A percentile compares a stretch with the other conserved stretches of the same genome.
Evolutionary conservation across 2,329 filamentous ascomycete species (phyloP).

Genomic region (Aspergillus persii): DNA sequence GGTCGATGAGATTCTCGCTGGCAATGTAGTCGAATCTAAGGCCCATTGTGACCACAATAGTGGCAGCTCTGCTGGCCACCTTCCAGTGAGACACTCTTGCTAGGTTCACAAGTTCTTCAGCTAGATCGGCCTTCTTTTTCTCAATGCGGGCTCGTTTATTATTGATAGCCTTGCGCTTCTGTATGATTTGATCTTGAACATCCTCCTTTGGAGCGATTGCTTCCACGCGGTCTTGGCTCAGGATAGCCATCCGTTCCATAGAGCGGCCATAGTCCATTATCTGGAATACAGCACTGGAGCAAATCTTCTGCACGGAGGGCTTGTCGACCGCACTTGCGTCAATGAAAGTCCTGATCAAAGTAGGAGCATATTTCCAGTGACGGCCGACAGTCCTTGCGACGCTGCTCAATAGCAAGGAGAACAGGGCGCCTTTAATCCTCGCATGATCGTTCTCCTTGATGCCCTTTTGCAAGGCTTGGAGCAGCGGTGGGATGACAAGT

Average conservation of each 20-base stretch:
- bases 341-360: slow-evolving; percentile 87
- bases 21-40: slow-evolving; percentile 89
- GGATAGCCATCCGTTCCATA: slow-evolving; percentile 79
- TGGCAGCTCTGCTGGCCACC: slow-evolving; percentile 82
- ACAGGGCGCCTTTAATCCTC: slow-evolving; percentile 91
- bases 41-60: slow-evolving; percentile 86
- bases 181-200: slow-evolving; percentile 53
- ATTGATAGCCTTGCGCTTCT: slow-evolving; percentile 71
- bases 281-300: slow-evolving; percentile 75
- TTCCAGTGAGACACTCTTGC: slow-evolving; percentile 91
- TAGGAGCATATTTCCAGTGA: slow-evolving; percentile 92
- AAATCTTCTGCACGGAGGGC: slow-evolving; percentile 87
- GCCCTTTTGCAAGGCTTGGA: slow-evolving; percentile 74
- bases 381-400: slow-evolving; percentile 81
- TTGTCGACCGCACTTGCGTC: slow-evolving; percentile 88
- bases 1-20: slow-evolving; percentile 74
- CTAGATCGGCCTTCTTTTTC: slow-evolving; percentile 74
- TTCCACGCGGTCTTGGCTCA: slow-evolving; percentile 69
- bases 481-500: slow-evolving; percentile 82
- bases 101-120: slow-evolving; percentile 74
- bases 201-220: slow-evolving; percentile 68
- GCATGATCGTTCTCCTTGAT: slow-evolving; percentile 79
- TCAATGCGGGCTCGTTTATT: slow-evolving; percentile 76
- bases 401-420: slow-evolving; percentile 84
- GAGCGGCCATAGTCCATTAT: slow-evolving; percentile 90